Evolutionary conservation across 2,329 filamentous ascomycete genomes (phyloP), one percentile per base, ranked within the genome.

Genomic region (Colletotrichum zoysiae): DNA sequence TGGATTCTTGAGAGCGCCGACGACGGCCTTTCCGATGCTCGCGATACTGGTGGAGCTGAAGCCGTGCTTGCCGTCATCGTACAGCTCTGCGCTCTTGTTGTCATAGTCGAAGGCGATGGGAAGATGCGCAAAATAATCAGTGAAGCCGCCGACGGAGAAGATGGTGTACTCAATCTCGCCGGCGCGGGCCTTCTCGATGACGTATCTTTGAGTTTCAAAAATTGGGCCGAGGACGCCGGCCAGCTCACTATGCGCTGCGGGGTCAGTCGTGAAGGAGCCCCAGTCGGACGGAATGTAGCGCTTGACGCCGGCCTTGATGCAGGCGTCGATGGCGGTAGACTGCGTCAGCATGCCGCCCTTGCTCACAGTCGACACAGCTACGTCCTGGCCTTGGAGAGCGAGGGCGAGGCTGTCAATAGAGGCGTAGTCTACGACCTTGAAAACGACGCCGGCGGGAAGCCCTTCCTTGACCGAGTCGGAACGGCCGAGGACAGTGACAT

Each of bases 271-370:
- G 64, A 83, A 77, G 9, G 79, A 78, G 26, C 82, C 82, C 50
- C 87, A 92, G 67, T 92, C 89, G 2, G 87, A 87, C 1, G 89
- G 89, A 38, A 92, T 81, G 80, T 91, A 90, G n/a, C 88, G 84
- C 75, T 87, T 84, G 8, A 91, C 88, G 9, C 88, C 87, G 0
- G 88, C 89, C 8, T 84, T 85, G 56, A 88, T 83, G 18, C 88
- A 84, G 1, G 89, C 90, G 60, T 91, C 86, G 57, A 91, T 84
- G 65, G 91, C 76, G 23, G 82, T 78, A 20, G 79, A 78, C 74
- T 89, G 87, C 1, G 82, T 76, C 20, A 66, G 12, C 44, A 90
- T 40, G 16, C 56, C 66, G 65, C 57, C 18, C 79, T 79, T 81
- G 23, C 75, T 78, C 35, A 91, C 81, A 0, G 85, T 81, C 5